Evolutionary conservation across 2,329 filamentous ascomycete species (phyloP).

Genomic region (Aspergillus neotritici): DNA sequence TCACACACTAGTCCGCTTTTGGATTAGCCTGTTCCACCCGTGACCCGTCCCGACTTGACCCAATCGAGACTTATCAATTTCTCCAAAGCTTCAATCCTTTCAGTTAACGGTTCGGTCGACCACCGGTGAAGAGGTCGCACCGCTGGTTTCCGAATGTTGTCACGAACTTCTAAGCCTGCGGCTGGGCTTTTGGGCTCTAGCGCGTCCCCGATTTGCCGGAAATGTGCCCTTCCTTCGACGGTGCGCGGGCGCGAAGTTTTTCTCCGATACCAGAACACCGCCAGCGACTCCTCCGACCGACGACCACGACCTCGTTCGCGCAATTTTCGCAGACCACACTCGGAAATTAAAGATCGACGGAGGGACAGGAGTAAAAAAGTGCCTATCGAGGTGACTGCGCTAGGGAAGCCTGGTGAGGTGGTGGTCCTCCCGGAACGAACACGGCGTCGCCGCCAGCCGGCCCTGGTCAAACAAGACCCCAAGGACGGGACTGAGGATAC

Average conservation of each 20-base stretch:
- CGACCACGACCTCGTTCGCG: slow-evolving; percentile 1
- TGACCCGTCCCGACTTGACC: too few relatives aligned
- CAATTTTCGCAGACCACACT: slow-evolving; percentile 2
- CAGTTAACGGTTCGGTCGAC: slow-evolving; percentile 5
- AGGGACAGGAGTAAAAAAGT: slow-evolving; percentile 9
- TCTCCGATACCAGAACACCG: slow-evolving; percentile 17
- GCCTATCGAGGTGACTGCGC: slow-evolving; percentile 26
- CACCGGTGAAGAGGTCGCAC: neutral
- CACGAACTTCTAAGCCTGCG: slow-evolving; percentile 16
- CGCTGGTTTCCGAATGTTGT: slow-evolving; percentile 21
- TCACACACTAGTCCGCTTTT: neutral
- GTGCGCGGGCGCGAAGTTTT: slow-evolving; percentile 11
- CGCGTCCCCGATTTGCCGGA: slow-evolving; percentile 8
- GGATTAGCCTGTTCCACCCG: slow-evolving; percentile 4
- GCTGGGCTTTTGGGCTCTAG: slow-evolving; percentile 20
- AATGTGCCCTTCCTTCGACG: slow-evolving; percentile 1
- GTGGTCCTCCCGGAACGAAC: slow-evolving; percentile 27
- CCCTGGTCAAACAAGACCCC: slow-evolving; percentile 5
- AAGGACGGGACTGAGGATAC: slow-evolving; percentile 7
- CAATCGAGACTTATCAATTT: neutral
- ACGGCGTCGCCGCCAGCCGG: slow-evolving; percentile 13
- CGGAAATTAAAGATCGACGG: neutral
- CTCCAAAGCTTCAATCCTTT: neutral
- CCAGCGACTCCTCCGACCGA: slow-evolving; percentile 5
- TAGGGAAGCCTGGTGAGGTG: slow-evolving; percentile 36